A percentile compares a stretch with the other conserved stretches of the same genome.
Evolutionary conservation across 345 rosid species (phyloP).

Genomic region (Camelina sativa): DNA sequence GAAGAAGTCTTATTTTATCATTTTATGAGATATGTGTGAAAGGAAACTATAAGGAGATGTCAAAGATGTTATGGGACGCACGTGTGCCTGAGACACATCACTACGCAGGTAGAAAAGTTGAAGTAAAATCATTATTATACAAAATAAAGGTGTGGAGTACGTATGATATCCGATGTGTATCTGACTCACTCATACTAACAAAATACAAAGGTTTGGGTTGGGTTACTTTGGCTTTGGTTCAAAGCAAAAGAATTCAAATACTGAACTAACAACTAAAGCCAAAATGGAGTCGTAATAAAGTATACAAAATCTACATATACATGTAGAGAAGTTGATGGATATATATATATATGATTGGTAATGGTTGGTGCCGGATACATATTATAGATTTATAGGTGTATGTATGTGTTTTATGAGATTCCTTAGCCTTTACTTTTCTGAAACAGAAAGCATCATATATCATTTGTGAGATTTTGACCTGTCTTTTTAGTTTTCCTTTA

Average conservation of each 20-base stretch:
- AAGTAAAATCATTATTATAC: conserved; percentile 1
- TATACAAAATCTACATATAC: conserved; percentile 12
- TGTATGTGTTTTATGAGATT: conserved; percentile 29
- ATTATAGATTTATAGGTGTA: not conserved
- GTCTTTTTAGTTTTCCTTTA: conserved; percentile 2
- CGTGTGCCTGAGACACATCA: conserved; percentile 24
- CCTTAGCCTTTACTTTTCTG: conserved; percentile 42
- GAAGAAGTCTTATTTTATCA: no score
- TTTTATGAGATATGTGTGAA: no score
- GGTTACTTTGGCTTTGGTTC: conserved; percentile 45
- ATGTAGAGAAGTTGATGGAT: not conserved
- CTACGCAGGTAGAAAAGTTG: conserved; percentile 20
- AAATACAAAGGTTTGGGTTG: conserved; percentile 16
- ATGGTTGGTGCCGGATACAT: conserved; percentile 31
- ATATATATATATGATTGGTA: conserved; percentile 20
- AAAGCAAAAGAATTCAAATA: conserved; percentile 39
- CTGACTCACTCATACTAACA: conserved; percentile 20
- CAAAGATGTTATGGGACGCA: conserved; percentile 4
- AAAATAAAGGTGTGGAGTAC: not conserved
- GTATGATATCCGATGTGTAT: conserved; percentile 11
- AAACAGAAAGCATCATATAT: conserved; percentile 38
- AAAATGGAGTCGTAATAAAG: conserved; percentile 27
- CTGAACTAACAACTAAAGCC: conserved; percentile 40
- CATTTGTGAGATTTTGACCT: conserved; percentile 20
- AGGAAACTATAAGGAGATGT: not conserved